Evolutionary conservation across 495 filamentous ascomycete genomes (phyloP), one percentile per base, ranked within the genome.

Genomic region (Lepraria neglecta): DNA sequence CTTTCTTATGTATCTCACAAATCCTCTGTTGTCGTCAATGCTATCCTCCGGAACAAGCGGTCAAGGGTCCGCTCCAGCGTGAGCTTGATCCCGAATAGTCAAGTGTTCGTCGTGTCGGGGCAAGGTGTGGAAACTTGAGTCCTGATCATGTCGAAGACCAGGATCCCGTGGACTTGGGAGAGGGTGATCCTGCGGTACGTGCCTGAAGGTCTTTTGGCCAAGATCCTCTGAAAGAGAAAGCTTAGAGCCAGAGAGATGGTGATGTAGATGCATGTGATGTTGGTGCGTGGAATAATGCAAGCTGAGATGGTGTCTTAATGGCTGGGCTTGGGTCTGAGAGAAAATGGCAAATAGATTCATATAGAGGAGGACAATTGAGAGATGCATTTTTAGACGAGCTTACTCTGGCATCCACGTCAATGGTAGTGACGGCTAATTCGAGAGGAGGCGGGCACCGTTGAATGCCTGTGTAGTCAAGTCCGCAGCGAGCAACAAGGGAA

Each of bases 401-500:
- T 30, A 30, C 45, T n/a, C 24, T 19, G 45, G 30, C 11, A 11
- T 17, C 2, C 35, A 38, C 9, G 35, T 38, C 35, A 38, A 38
- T 12, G 9, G 7, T 38, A 38, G 35, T 12, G 1, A 38, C 35
- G 12, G 4, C 35, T 38, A 38, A 10, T 7, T 38, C 35, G 7
- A 38, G 35, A 38, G 33, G 33, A 35, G 35, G 35, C 35, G 35
- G 35, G 35, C 35, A 38, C 35, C 35, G 12, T 38, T 38, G 35
- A 38, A 7, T 12, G 35, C 35, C 12, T 38, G 35, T 12, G 35
- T 12, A 38, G 35, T 10, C 3, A 38, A 31, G 14, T 52, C 28
- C 48, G 48, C 48, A 52, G 48, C 31, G 27, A 52, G 48, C 48
- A 52, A 52, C 48, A n/a, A 31, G 48, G 48, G 48, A 52, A 52